Conservation (phyloP, 139 green algal species). For the Tetradesmus obliquus region DNA sequence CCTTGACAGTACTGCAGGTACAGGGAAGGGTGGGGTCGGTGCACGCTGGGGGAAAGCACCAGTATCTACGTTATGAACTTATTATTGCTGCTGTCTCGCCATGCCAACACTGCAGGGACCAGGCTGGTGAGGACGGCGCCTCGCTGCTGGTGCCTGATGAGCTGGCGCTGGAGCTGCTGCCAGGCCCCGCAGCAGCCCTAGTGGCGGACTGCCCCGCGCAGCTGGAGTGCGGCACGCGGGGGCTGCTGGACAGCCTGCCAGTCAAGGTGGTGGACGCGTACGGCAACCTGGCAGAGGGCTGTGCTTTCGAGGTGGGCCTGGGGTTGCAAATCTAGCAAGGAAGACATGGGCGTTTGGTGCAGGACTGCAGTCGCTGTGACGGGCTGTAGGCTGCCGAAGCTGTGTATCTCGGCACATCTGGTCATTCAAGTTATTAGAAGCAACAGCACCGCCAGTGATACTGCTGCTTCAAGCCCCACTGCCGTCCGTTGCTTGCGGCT, state of each 20-base stretch:
- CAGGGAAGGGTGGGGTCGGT: too few relatives aligned
- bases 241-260: constrained; percentile 54
- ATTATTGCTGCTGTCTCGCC: not conserved
- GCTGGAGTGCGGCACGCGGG: constrained; percentile 56
- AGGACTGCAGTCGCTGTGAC: too few relatives aligned
- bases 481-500: not conserved
- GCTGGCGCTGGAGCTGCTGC: constrained; percentile 60
- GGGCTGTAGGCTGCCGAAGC: not conserved
- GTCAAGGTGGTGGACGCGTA: constrained; percentile 59
- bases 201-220: constrained; percentile 56
- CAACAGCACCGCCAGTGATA: not conserved
- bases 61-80: too few relatives aligned
- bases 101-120: constrained; percentile 14
- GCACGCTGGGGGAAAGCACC: too few relatives aligned
- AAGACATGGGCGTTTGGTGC: too few relatives aligned
- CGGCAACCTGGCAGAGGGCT: constrained; percentile 58
- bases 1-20: too few relatives aligned
- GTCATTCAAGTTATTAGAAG: not conserved
- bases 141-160: constrained; percentile 58
- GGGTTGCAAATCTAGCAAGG: not conserved
- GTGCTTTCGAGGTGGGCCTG: constrained; percentile 58
- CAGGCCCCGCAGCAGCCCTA: constrained; percentile 59
- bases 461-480: not conserved
- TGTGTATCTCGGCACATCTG: not conserved
- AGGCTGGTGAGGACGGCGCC: constrained; percentile 40